Evolutionary conservation across 345 rosid species (phyloP), one percentile per base, ranked within the genome.

Genomic region (Citrus australasica): DNA sequence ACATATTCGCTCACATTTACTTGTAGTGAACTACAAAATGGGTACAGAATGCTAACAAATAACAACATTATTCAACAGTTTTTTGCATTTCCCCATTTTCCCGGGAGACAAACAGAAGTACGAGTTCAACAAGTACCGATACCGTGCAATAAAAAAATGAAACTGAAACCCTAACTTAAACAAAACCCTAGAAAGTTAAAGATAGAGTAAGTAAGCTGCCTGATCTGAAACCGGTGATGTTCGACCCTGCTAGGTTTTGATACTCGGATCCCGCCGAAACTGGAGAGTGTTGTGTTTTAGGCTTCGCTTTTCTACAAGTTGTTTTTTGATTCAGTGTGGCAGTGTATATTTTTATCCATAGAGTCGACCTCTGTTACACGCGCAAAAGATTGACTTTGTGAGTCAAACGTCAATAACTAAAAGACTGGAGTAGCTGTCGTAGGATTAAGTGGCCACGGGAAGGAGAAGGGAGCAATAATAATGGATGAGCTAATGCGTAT

Each of bases 241-340:
- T 51, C 71, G 55, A 67, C 70, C 46, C 70, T 46, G 40, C 58
- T 42, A 59, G 78, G 71, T 65, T 79, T 79, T 69, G 65, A 71
- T 66, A 79, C 25, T 42, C 6, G 37, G 73, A 82, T 82, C 79
- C 82, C 82, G 79, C 82, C 82, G 76, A 71, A 75, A 79, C 37
- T 33, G 28, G 11, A 70, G 28, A 9, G 59, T 28, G 69, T 14
- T 24, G 24, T 5, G 32, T 8, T 25, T 21, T 27, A 51, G 61
- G 63, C 62, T 64, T 65, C 9, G 63, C 25, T 27, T 53, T 67
- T 33, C 55, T 67, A 76, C 17, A 3, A n/a, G 19, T 16, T 1
- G 16, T 66, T 16, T 8, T 14, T 48, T 76, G 72, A 66, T 53
- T 3, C n/a, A 35, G 79, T 48, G 55, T 55, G 35, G 25, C n/a